Evolutionary conservation across 768 basidiomycete genomes (phyloP).

Genomic region (Leucocoprinus birnbaumii): DNA sequence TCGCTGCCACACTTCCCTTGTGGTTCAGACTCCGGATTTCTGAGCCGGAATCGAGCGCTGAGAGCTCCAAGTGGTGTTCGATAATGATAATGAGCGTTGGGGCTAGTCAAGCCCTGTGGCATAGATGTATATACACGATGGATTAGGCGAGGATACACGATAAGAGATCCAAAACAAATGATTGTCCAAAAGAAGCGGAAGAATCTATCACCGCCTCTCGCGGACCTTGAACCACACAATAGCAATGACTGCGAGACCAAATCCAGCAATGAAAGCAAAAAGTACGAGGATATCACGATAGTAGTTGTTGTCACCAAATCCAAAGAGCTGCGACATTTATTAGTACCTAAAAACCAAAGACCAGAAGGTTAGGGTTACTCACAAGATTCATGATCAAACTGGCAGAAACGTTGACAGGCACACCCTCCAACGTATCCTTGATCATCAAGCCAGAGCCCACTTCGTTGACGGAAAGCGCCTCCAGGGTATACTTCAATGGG

Average conservation of each 20-base stretch:
- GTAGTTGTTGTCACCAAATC: conserved; percentile 78
- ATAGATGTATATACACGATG: no score
- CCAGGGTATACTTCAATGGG: conserved; percentile 79
- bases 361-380: conserved; percentile 21
- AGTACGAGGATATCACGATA: conserved; percentile 88
- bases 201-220: conserved; percentile 58
- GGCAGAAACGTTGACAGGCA: conserved; percentile 79
- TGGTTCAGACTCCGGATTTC: no score
- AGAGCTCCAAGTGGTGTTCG: no score
- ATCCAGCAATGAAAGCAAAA: conserved; percentile 84
- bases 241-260: conserved; percentile 66
- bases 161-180: not conserved
- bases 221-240: conserved; percentile 77
- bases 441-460: conserved; percentile 89
- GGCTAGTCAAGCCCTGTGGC: no score
- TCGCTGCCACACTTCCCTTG: no score
- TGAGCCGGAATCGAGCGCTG: no score
- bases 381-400: conserved; percentile 83
- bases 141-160: not conserved
- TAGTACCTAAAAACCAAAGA: conserved; percentile 1
- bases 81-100: no score
- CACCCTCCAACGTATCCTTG: conserved; percentile 72
- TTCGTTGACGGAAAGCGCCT: conserved; percentile 90
- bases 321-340: conserved; percentile 63
- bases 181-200: not conserved